These are phyloP conservation scores for Rhynchosporium agropyri DNA, from an alignment of 2,329 filamentous ascomycete genomes.

Conservation along the genomic window DNA sequence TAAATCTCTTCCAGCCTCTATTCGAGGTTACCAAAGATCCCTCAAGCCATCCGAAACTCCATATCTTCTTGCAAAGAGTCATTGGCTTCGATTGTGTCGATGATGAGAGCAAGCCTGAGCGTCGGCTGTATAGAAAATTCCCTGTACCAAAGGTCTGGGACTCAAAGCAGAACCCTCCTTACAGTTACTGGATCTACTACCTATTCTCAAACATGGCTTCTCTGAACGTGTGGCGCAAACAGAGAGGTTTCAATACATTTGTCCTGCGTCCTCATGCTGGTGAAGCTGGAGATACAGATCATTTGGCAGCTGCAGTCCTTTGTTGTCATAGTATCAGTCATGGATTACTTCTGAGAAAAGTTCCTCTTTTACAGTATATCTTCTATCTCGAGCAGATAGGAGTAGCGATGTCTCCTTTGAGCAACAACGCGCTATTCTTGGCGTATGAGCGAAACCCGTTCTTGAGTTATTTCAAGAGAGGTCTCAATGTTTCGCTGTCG, in stretches of 20 bases:
- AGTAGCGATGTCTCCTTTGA: conserved; percentile 98
- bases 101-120: conserved; percentile 95
- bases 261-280: conserved; percentile 91
- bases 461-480: conserved; percentile 91
- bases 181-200: conserved; percentile 99
- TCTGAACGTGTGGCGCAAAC: conserved; percentile 87
- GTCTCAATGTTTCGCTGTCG: conserved; percentile 92
- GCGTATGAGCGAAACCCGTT: conserved; percentile 98
- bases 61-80: conserved; percentile 91
- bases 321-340: conserved; percentile 98
- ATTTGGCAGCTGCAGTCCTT: conserved; percentile 86
- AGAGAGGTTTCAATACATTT: conserved; percentile 94
- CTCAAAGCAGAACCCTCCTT: conserved; percentile 93
- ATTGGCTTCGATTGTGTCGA: conserved; percentile 98
- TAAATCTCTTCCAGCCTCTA: conserved; percentile 89
- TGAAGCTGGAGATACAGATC: conserved; percentile 95
- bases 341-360: conserved; percentile 87
- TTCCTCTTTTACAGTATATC: conserved; percentile 91
- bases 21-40: conserved; percentile 94
- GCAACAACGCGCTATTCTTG: conserved; percentile 95
- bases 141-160: conserved; percentile 87
- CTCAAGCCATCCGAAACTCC: conserved; percentile 83
- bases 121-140: conserved; percentile 93
- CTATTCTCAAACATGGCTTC: conserved; percentile 92
- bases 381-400: conserved; percentile 98